Evolutionary conservation across 192 early-diverging fungal species (phyloP).

Genomic region (Rhizoclosmatium globosum): DNA sequence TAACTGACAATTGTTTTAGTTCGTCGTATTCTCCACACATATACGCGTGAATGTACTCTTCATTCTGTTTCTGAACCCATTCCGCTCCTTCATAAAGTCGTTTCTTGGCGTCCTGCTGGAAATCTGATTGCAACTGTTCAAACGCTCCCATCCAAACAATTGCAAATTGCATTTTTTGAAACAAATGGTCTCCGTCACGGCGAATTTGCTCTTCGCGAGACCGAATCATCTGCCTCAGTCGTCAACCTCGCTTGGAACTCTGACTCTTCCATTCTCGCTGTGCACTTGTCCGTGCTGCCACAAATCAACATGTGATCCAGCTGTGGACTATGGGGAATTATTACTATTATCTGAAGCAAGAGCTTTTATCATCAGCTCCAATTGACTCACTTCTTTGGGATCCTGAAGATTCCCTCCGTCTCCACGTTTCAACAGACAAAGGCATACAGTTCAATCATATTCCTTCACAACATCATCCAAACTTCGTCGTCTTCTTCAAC

Average conservation of each 20-base stretch:
- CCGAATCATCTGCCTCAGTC: slow-evolving; percentile 35
- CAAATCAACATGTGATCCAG: slow-evolving; percentile 63
- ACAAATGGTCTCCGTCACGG: slow-evolving; percentile 94
- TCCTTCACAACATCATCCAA: slow-evolving; percentile 24
- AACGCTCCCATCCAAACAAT: slow-evolving; percentile 75
- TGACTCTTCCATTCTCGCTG: slow-evolving; percentile 88
- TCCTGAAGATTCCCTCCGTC: slow-evolving; percentile 69
- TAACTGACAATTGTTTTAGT: slow-evolving; percentile 36
- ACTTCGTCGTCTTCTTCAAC: slow-evolving; percentile 41
- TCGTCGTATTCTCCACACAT: slow-evolving; percentile 76
- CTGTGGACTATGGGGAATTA: slow-evolving; percentile 96
- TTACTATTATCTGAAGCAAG: slow-evolving; percentile 95
- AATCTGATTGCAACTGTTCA: slow-evolving; percentile 86
- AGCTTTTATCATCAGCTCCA: slow-evolving; percentile 60
- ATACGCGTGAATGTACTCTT: slow-evolving; percentile 86
- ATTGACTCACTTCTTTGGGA: slow-evolving; percentile 80
- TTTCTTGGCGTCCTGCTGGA: slow-evolving; percentile 87
- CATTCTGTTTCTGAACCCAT: slow-evolving; percentile 84
- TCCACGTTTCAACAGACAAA: slow-evolving; percentile 59
- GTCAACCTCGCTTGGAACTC: slow-evolving; percentile 82
- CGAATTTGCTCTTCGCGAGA: slow-evolving; percentile 83
- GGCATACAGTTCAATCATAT: slow-evolving; percentile 14
- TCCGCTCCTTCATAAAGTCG: slow-evolving; percentile 74
- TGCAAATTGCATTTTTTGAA: slow-evolving; percentile 92
- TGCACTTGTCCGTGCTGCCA: slow-evolving; percentile 48